These are phyloP conservation scores for Aspergillus puulaauensis DNA, from an alignment of 2,329 filamentous ascomycete genomes.

Conservation along the genomic window DNA sequence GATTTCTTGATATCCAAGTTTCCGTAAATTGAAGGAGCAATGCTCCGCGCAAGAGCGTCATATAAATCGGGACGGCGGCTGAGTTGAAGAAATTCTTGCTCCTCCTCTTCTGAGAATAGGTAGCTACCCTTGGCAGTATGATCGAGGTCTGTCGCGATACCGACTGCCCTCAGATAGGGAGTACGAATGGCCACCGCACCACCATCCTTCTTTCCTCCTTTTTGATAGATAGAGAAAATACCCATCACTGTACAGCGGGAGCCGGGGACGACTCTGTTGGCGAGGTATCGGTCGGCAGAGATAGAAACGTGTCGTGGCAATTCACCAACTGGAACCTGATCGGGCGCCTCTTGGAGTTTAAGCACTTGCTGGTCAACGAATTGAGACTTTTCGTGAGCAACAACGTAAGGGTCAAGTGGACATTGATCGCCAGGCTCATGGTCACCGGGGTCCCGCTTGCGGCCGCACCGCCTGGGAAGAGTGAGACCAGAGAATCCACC, in stretches of 20 bases:
- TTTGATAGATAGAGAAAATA: conserved; percentile 98
- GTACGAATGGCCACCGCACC: conserved; percentile 93
- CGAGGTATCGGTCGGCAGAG: conserved; percentile 92
- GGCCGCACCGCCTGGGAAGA: conserved; percentile 75
- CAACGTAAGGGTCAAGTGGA: conserved; percentile 91
- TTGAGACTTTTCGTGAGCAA: conserved; percentile 87
- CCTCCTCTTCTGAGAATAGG: conserved; percentile 89
- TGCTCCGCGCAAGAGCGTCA: conserved; percentile 82
- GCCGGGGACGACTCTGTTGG: conserved; percentile 92
- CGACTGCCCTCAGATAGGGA: conserved; percentile 88
- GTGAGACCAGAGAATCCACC: conserved; percentile 87
- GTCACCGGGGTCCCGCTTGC: conserved; percentile 58
- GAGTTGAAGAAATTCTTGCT: conserved; percentile 92
- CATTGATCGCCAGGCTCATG: conserved; percentile 69
- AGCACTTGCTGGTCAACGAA: conserved; percentile 99
- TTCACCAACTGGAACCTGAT: conserved; percentile 96
- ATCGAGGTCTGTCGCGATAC: conserved; percentile 86
- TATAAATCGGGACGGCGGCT: conserved; percentile 92
- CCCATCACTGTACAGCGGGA: conserved; percentile 94
- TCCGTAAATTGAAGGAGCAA: conserved; percentile 96
- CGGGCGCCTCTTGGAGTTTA: conserved; percentile 95
- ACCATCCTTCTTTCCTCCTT: conserved; percentile 76
- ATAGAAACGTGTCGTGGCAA: conserved; percentile 91
- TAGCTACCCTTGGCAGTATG: conserved; percentile 82
- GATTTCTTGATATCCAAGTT: conserved; percentile 97